phyloP scores from a whole-genome alignment of 805 yeast species.

The Wickerhamomyces canadensis region DNA sequence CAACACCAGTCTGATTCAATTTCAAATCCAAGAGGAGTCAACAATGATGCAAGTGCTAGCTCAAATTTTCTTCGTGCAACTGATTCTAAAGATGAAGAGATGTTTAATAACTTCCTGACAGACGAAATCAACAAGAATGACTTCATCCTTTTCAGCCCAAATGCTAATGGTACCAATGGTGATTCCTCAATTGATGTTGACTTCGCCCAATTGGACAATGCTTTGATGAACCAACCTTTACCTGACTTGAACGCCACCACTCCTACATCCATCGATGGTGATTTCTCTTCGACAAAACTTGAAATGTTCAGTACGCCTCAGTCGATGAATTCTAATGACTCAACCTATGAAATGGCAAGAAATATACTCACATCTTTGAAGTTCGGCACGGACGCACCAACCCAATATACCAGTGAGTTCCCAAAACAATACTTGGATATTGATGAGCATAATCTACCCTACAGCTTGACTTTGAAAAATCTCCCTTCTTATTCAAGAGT shows the following conservation, averaged over 20 bases:
- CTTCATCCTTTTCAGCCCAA: constrained; percentile 12
- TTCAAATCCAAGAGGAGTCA: no score
- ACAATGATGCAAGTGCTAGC: no score
- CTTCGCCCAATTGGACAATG: not conserved
- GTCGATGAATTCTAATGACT: constrained; percentile 10
- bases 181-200: constrained; percentile 1
- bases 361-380: constrained; percentile 17
- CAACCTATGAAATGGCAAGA: constrained; percentile 22
- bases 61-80: no score
- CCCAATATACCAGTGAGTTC: constrained; percentile 18
- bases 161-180: constrained; percentile 5
- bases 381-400: constrained; percentile 21
- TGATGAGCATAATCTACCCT: constrained; percentile 30
- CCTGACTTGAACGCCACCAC: constrained; percentile 10
- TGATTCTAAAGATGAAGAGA: constrained; percentile 16
- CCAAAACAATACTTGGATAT: constrained; percentile 25
- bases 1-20: not conserved
- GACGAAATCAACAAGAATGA: constrained; percentile 22
- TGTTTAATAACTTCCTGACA: constrained; percentile 20
- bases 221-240: not conserved
- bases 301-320: constrained; percentile 16
- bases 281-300: constrained; percentile 4
- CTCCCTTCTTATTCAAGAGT: constrained; percentile 84
- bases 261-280: constrained; percentile 10
- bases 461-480: constrained; percentile 47